These are phyloP conservation scores for Cladosporium sp. DNA, from an alignment of 2,329 filamentous ascomycete species.

Conservation along the genomic window DNA sequence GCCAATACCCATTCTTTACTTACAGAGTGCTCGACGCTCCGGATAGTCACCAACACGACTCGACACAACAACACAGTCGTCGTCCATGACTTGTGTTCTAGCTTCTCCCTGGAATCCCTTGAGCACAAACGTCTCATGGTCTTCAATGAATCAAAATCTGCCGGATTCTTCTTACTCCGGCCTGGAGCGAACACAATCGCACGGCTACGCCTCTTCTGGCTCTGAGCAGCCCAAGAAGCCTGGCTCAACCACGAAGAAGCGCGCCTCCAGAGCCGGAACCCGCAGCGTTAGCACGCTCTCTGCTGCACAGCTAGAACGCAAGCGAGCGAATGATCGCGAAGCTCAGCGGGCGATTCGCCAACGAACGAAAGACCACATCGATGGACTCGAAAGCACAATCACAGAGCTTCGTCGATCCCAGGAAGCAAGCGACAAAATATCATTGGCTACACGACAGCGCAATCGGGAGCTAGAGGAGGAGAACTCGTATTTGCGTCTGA, in stretches of 20 bases:
- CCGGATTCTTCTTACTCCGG: conserved; percentile 23
- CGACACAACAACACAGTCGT: conserved; percentile 7
- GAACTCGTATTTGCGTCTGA: conserved; percentile 52
- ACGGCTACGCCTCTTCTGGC: conserved; percentile 33
- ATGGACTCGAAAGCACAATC: conserved; percentile 56
- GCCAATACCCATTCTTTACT: conserved; percentile 3
- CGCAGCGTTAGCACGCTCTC: conserved; percentile 59
- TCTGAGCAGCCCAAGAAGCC: conserved; percentile 26
- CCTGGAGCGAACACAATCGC: conserved; percentile 29
- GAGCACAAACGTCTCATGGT: conserved; percentile 33
- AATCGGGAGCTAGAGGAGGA: conserved; percentile 58
- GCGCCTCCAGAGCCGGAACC: conserved; percentile 56
- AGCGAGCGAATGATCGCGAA: conserved; percentile 61
- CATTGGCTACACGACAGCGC: conserved; percentile 51
- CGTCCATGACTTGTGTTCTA: conserved; percentile 36
- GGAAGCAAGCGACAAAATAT: conserved; percentile 49
- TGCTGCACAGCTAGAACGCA: conserved; percentile 59
- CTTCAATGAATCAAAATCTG: conserved; percentile 33
- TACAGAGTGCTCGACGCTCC: neutral
- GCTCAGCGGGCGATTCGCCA: conserved; percentile 61
- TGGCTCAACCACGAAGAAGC: conserved; percentile 41
- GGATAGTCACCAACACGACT: conserved; percentile 1
- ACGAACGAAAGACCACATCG: conserved; percentile 60
- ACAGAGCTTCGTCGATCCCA: conserved; percentile 52
- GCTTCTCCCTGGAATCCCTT: conserved; percentile 33